A percentile compares a stretch with the other conserved stretches of the same genome.
phyloP scores from a whole-genome alignment of 306 rosid genomes.

The Rosa rugosa region DNA sequence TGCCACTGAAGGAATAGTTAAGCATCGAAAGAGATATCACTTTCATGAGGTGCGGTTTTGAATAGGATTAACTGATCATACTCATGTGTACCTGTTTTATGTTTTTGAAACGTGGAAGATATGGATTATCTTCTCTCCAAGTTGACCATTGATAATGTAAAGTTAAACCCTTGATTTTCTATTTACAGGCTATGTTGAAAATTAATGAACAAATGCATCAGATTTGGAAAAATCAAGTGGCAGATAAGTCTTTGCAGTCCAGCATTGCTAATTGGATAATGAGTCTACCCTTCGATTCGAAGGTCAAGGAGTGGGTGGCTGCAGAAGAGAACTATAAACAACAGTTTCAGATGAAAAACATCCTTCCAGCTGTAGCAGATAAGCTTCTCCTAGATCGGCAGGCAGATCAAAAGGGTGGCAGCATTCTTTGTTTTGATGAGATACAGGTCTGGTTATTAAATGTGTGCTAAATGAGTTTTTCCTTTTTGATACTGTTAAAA shows the following conservation, averaged over 20 bases:
- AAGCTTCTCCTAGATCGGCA: constrained; percentile 60
- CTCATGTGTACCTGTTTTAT: not conserved
- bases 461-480: constrained; percentile 3
- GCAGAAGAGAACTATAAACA: constrained; percentile 86
- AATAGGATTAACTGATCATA: not conserved
- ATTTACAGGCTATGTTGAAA: constrained; percentile 89
- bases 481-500: not conserved
- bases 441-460: constrained; percentile 65
- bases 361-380: constrained; percentile 94
- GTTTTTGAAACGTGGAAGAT: not conserved
- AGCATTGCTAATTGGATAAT: constrained; percentile 77
- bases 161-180: not conserved
- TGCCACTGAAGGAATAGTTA: constrained; percentile 79
- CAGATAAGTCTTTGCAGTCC: constrained; percentile 69
- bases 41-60: constrained; percentile 83
- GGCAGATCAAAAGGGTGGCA: constrained; percentile 71
- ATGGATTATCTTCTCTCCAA: constrained; percentile 9
- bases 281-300: constrained; percentile 81
- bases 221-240: constrained; percentile 79
- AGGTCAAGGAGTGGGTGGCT: constrained; percentile 91
- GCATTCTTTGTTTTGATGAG: constrained; percentile 93
- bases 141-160: constrained; percentile 2
- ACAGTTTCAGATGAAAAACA: constrained; percentile 82
- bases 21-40: constrained; percentile 83
- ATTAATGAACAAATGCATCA: constrained; percentile 96